These are phyloP conservation scores for Triticum urartu DNA, from an alignment of 176 grass and related monocot species.

Conservation along the genomic window DNA sequence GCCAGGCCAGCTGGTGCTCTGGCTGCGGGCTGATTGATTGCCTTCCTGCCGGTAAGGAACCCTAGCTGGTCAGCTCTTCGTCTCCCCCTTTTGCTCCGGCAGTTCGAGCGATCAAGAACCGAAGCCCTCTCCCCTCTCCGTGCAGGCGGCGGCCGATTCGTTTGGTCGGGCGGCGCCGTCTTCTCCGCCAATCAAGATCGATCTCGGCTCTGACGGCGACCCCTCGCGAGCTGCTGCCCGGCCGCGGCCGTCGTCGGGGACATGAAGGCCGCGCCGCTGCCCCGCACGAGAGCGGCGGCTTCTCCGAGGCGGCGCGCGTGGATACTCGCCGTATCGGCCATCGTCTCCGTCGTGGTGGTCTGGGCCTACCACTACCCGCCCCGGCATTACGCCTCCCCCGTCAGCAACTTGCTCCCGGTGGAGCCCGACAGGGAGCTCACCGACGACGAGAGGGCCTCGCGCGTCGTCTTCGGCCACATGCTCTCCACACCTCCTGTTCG, in stretches of 20 bases:
- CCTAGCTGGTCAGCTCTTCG: neutral
- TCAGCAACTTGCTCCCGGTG: conserved; percentile 69
- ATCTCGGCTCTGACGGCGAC: neutral
- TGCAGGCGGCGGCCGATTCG: neutral
- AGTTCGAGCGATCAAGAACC: neutral
- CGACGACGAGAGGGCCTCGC: conserved; percentile 70
- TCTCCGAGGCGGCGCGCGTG: conserved; percentile 42
- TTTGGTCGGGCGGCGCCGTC: neutral
- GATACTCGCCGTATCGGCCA: conserved; percentile 49
- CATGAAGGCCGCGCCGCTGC: conserved; percentile 32
- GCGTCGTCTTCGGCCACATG: conserved; percentile 66
- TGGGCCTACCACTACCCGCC: conserved; percentile 80
- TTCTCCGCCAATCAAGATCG: neutral
- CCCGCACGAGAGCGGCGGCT: conserved; percentile 26
- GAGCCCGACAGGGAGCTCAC: conserved; percentile 54
- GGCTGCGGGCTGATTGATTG: neutral
- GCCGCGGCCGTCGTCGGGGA: conserved; percentile 19
- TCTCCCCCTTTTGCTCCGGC: neutral
- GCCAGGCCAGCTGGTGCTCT: neutral
- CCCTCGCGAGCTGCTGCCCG: neutral
- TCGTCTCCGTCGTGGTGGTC: conserved; percentile 51
- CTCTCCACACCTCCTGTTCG: conserved; percentile 46
- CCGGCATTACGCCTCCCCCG: conserved; percentile 46
- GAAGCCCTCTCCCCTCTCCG: no score
- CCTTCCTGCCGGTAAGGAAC: neutral